Percentiles rank a stretch among this genome's conserved stretches.
Conservation (phyloP, 371 early-diverging fungal genomes). For the Lichtheimia hyalospora region DNA sequence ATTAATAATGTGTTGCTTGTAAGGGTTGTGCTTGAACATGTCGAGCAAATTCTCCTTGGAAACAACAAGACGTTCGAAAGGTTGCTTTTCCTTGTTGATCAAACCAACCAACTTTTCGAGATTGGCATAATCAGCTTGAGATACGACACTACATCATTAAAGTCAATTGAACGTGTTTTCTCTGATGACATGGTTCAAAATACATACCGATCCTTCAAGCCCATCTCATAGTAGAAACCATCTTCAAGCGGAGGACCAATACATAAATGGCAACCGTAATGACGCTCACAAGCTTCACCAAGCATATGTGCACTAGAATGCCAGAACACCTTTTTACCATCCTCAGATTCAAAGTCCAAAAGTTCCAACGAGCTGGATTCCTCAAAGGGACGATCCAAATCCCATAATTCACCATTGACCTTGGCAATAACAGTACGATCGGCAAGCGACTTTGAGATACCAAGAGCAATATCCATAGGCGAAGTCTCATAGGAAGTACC, state of each 20-base stretch:
- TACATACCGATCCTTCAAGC: conserved; percentile 66
- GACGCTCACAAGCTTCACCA: conserved; percentile 97
- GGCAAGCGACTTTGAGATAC: conserved; percentile 86
- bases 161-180: neutral
- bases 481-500: conserved; percentile 96
- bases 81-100: conserved; percentile 95
- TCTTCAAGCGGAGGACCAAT: conserved; percentile 98
- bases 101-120: conserved; percentile 22
- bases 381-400: conserved; percentile 90
- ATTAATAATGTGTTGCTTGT: conserved; percentile 93
- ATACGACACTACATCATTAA: conserved; percentile 56
- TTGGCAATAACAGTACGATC: conserved; percentile 95
- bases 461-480: conserved; percentile 92
- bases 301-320: conserved; percentile 99
- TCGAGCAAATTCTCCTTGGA: conserved; percentile 93
- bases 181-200: neutral
- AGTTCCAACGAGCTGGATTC: conserved; percentile 83
- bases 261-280: conserved; percentile 96
- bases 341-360: conserved; percentile 94
- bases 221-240: conserved; percentile 99
- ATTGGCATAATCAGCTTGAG: conserved; percentile 43
- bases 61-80: conserved; percentile 89
- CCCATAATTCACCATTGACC: conserved; percentile 94
- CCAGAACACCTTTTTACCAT: conserved; percentile 98
- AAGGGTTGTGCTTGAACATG: conserved; percentile 98